Base-by-base conservation (phyloP, 441 rosid genomes). In the Flueggea neowawraea region DNA sequence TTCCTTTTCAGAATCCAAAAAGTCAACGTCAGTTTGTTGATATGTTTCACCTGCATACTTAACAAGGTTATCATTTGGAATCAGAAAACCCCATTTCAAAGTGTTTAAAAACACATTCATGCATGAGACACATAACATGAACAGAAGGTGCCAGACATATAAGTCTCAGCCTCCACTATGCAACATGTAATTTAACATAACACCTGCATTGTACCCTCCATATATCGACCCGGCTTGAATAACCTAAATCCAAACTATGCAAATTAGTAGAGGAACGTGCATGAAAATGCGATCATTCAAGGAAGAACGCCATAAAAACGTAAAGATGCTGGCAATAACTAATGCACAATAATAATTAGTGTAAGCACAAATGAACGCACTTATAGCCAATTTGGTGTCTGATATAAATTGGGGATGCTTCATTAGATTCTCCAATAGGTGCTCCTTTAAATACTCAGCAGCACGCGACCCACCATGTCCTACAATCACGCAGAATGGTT, bases 381-480 rank as follows among this genome's bases (percentile, higher is more conserved):
- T 90, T 81, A 95, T 73, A 39, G 99, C 91, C 67, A 79, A 52
- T 79, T 87, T 92, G 70, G 97, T 79, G 76, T 95, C 90, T 45
- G 69, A 70, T 79, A 82, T 62, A 76, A 95, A 90, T 59, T 82
- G 84, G 6, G 98, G 96, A 78, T 90, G 98, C 77, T 85, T 88
- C 88, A 82, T 66, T 61, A 92, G 87, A 79, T 92, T 95, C 74
- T 82, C 86, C 83, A 95, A 90, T 60, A 95, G 89, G 74, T 92
- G 95, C 69, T 83, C 81, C 84, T 90, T 95, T 78, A 95, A 79
- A 81, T 83, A 92, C 77, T 90, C 95, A 58, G 98, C 95, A 67
- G 99, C 99, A 54, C 88, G 97, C 68, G 97, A 88, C 68, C 99
- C 98, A 66, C 98, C 99, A 79, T 95, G 99, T 64, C 99, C 99